These are phyloP conservation scores for Salix caprea DNA, from an alignment of 345 rosid species.

Conservation along the genomic window DNA sequence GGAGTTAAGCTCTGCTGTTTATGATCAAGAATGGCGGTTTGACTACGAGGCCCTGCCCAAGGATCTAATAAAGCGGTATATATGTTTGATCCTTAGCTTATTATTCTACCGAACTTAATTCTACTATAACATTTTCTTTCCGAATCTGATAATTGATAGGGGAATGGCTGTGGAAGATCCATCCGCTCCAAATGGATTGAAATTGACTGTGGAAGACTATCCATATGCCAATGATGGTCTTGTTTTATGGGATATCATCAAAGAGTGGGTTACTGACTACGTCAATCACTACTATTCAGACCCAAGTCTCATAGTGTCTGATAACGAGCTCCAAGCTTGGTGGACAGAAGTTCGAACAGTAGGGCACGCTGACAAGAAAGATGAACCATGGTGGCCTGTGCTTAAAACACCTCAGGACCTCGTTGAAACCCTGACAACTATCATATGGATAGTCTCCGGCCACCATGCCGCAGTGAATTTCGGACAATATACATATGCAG, in stretches of 20 bases:
- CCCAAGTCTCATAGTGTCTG: slow-evolving; percentile 17
- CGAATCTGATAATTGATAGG: slow-evolving; percentile 8
- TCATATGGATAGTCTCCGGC: slow-evolving; percentile 36
- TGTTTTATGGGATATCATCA: slow-evolving; percentile 34
- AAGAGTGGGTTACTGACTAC: slow-evolving; percentile 37
- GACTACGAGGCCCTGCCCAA: slow-evolving; percentile 43
- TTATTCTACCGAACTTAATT: background rate
- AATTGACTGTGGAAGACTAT: slow-evolving; percentile 40
- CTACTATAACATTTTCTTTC: background rate
- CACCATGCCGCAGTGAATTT: slow-evolving; percentile 47
- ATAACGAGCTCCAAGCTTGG: slow-evolving; percentile 51
- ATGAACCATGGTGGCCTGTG: slow-evolving; percentile 36
- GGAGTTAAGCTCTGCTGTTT: slow-evolving; percentile 50
- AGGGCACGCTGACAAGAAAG: slow-evolving; percentile 45
- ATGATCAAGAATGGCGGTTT: slow-evolving; percentile 44
- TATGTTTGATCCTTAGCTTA: background rate
- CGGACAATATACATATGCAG: slow-evolving; percentile 27
- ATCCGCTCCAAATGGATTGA: slow-evolving; percentile 36
- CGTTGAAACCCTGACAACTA: slow-evolving; percentile 29
- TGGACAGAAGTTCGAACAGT: slow-evolving; percentile 32
- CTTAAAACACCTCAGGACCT: slow-evolving; percentile 28
- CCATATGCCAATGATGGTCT: slow-evolving; percentile 53
- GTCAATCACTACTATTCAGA: slow-evolving; percentile 38
- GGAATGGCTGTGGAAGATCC: slow-evolving; percentile 50
- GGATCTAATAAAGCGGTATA: slow-evolving; percentile 42